A percentile compares a stretch with the other conserved stretches of the same genome.
These are phyloP conservation scores for Lepidium sativum DNA, from an alignment of 345 rosid genomes.

Conservation along the genomic window DNA sequence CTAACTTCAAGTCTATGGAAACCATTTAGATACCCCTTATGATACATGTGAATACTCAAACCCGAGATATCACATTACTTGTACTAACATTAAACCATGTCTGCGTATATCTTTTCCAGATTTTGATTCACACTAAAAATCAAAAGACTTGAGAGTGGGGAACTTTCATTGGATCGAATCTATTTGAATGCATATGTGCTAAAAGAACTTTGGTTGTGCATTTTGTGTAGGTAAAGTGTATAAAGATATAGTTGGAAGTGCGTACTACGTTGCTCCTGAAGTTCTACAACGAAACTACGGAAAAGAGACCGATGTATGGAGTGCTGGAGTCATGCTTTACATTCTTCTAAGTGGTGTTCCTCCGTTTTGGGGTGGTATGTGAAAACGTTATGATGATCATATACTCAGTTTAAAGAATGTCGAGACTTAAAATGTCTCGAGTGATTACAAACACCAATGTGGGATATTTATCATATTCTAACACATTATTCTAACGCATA, in stretches of 20 bases:
- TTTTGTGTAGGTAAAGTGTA: conserved; percentile 51
- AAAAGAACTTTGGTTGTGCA: background rate
- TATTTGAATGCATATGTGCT: background rate
- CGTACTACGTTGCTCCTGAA: conserved; percentile 94
- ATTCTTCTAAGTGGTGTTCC: conserved; percentile 91
- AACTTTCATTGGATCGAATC: background rate
- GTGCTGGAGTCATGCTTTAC: conserved; percentile 85
- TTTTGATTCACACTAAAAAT: background rate
- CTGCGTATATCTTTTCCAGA: background rate
- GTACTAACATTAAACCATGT: too few relatives aligned
- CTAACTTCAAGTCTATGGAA: too few relatives aligned
- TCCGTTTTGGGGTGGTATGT: conserved; percentile 92
- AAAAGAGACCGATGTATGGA: conserved; percentile 90
- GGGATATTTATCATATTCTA: too few relatives aligned
- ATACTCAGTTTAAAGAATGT: background rate
- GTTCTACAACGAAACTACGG: conserved; percentile 63
- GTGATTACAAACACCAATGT: too few relatives aligned
- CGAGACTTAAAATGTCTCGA: too few relatives aligned
- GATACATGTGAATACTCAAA: too few relatives aligned
- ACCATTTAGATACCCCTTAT: too few relatives aligned
- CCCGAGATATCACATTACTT: too few relatives aligned
- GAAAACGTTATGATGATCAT: background rate
- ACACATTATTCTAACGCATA: too few relatives aligned
- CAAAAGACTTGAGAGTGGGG: background rate
- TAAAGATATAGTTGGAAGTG: conserved; percentile 63